phyloP scores from a whole-genome alignment of 768 basidiomycete species.

The Lentinus brumalis region DNA sequence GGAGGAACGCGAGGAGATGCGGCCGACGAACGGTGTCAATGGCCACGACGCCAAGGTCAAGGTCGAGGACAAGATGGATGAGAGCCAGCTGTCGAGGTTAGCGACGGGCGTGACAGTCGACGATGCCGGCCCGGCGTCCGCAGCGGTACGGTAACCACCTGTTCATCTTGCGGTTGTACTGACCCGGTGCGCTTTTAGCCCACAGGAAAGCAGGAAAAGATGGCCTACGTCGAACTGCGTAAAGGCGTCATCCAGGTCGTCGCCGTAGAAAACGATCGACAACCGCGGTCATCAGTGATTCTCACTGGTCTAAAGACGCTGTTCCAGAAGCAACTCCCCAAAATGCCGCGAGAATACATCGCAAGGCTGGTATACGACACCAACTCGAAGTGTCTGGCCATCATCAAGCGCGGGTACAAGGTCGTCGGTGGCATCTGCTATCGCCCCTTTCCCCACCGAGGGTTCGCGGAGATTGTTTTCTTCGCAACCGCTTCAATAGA shows the following conservation, averaged over 20 bases:
- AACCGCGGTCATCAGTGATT: conserved; percentile 77
- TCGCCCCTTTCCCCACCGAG: conserved; percentile 91
- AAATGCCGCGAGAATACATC: conserved; percentile 99
- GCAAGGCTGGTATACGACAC: conserved; percentile 91
- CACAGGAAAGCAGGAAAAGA: conserved; percentile 67
- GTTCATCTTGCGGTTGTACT: background rate
- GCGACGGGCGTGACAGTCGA: conserved; percentile 83
- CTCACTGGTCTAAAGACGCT: conserved; percentile 95
- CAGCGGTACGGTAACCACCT: conserved; percentile 42
- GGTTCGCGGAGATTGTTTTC: conserved; percentile 98
- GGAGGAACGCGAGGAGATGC: conserved; percentile 40
- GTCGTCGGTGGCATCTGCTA: conserved; percentile 98
- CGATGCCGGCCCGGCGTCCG: conserved; percentile 47
- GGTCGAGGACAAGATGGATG: conserved; percentile 79
- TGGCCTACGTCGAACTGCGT: conserved; percentile 77
- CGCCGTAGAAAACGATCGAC: conserved; percentile 81
- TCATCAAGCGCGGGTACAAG: conserved; percentile 92
- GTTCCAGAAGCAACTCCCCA: conserved; percentile 95
- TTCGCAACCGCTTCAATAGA: conserved; percentile 96
- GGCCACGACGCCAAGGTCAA: conserved; percentile 58
- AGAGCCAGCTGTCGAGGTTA: conserved; percentile 72
- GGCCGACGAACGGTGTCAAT: conserved; percentile 46
- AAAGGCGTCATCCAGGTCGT: conserved; percentile 81
- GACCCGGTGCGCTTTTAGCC: conserved; percentile 40
- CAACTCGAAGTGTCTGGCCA: conserved; percentile 91